These are phyloP conservation scores for Berberis vulgaris DNA, from an alignment of 164 flowering plant species.

Conservation along the genomic window DNA sequence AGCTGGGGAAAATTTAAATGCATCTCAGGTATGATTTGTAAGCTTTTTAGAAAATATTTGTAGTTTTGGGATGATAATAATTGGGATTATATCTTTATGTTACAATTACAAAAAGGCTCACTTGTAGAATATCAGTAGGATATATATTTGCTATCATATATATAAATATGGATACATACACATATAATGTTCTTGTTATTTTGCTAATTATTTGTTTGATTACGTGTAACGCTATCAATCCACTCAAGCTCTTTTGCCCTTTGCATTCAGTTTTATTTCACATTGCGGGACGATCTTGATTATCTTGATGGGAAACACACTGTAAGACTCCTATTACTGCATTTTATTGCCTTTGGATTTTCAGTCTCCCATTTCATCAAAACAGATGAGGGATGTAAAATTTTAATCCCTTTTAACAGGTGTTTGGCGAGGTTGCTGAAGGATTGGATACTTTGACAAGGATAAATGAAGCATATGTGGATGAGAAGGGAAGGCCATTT, in stretches of 20 bases:
- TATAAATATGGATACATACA: no score
- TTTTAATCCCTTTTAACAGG: constrained; percentile 27
- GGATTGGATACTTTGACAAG: constrained; percentile 75
- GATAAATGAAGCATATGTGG: constrained; percentile 91
- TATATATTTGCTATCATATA: no score
- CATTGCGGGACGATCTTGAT: constrained; percentile 88
- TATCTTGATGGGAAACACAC: constrained; percentile 95
- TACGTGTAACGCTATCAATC: no score
- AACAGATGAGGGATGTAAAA: no score
- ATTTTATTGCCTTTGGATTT: not conserved
- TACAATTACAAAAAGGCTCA: no score
- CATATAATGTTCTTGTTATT: no score
- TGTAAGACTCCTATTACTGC: constrained; percentile 36
- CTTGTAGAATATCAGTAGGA: no score
- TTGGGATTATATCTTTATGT: no score
- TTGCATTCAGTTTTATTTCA: constrained; percentile 72
- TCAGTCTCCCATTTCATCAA: not conserved
- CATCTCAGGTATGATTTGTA: constrained; percentile 66
- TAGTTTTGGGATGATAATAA: no score
- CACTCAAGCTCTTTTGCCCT: constrained; percentile 1
- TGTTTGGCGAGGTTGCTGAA: constrained; percentile 93
- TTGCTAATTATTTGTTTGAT: no score
- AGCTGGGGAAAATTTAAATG: constrained; percentile 95
- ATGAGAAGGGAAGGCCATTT: constrained; percentile 77
- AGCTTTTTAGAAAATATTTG: no score